phyloP scores from a whole-genome alignment of 495 filamentous ascomycete genomes.

The Parathielavia hyrcaniae region DNA sequence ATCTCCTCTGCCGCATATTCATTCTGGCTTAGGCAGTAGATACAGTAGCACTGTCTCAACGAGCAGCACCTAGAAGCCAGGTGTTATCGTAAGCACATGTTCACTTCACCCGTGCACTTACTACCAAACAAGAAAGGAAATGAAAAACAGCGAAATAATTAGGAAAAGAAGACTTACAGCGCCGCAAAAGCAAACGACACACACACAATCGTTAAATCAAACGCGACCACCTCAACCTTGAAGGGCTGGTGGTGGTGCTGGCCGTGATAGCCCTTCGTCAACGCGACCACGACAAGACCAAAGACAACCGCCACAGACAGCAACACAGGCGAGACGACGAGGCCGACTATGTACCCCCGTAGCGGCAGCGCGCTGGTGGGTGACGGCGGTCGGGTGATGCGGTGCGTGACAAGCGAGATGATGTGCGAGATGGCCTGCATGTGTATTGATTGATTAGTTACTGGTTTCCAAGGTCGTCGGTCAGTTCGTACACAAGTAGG shows the following conservation, averaged over 20 bases:
- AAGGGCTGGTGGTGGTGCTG: not conserved
- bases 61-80: not conserved
- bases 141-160: not conserved
- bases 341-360: not conserved
- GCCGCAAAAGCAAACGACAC: not conserved
- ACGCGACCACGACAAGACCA: not conserved
- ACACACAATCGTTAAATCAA: not conserved
- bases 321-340: not conserved
- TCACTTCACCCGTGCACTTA: no score
- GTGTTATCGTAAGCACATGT: no score
- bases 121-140: not conserved
- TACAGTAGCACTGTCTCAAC: not conserved
- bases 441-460: no score
- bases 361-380: not conserved
- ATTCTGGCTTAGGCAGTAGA: not conserved
- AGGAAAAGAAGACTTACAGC: not conserved
- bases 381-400: not conserved
- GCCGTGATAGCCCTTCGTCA: not conserved
- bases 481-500: no score
- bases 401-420: not conserved
- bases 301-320: not conserved
- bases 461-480: no score
- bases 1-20: not conserved
- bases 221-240: not conserved
- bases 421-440: not conserved